phyloP scores from a whole-genome alignment of 2,329 filamentous ascomycete genomes.

The Zasmidium citrigriseum region DNA sequence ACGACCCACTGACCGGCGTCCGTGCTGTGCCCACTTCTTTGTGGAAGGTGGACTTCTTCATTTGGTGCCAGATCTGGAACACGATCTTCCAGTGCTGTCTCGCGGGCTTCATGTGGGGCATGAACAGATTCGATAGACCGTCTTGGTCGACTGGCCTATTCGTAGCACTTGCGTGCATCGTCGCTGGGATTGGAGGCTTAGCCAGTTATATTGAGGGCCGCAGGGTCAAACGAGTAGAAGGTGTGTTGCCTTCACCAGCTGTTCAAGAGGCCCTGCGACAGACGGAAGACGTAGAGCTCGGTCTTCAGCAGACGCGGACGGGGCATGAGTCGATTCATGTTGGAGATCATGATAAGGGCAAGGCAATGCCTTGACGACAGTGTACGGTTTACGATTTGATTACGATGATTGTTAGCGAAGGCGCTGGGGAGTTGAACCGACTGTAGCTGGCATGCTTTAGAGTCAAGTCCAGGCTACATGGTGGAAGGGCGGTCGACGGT shows the following conservation, averaged over 20 bases:
- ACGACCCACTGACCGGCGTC: conserved; percentile 69
- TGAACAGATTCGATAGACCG: conserved; percentile 62
- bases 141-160: conserved; percentile 79
- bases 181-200: conserved; percentile 67
- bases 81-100: conserved; percentile 75
- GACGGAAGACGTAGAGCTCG: conserved; percentile 4
- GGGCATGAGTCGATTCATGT: conserved; percentile 1
- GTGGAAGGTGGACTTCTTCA: conserved; percentile 78
- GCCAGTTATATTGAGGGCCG: conserved; percentile 71
- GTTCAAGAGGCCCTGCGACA: conserved; percentile 2
- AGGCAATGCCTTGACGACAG: neutral
- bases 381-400: neutral
- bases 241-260: conserved; percentile 47
- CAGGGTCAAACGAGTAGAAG: conserved; percentile 70
- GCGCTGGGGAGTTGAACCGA: no score
- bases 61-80: conserved; percentile 78
- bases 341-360: neutral
- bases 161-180: conserved; percentile 71
- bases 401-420: neutral
- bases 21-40: conserved; percentile 66
- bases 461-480: no score
- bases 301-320: conserved; percentile 5
- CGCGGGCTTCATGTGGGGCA: conserved; percentile 72
- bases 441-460: no score
- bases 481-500: no score